A percentile compares a stretch with the other conserved stretches of the same genome.
These are phyloP conservation scores for Grosmannia huntii DNA, from an alignment of 2,329 filamentous ascomycete species.

Conservation along the genomic window DNA sequence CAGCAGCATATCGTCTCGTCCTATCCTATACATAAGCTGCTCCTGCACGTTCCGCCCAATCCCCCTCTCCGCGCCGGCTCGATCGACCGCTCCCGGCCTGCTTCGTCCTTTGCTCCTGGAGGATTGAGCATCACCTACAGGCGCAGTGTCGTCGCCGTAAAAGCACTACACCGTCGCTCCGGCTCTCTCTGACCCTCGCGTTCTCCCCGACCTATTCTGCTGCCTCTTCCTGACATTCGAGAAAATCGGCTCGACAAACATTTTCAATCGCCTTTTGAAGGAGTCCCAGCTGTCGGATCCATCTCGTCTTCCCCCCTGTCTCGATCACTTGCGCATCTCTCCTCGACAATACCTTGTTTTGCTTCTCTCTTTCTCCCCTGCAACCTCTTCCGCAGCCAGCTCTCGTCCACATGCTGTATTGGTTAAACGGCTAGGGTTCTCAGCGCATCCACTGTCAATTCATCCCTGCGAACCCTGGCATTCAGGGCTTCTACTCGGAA, in stretches of 20 bases:
- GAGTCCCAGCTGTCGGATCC: neutral
- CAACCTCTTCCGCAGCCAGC: neutral
- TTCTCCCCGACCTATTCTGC: too few relatives aligned
- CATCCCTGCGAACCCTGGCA: neutral
- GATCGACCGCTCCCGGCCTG: too few relatives aligned
- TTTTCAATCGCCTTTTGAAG: neutral
- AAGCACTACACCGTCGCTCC: too few relatives aligned
- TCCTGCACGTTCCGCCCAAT: too few relatives aligned
- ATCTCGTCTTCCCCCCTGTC: neutral
- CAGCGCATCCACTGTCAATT: neutral
- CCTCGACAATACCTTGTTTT: neutral
- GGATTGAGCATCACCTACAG: too few relatives aligned
- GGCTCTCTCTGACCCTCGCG: too few relatives aligned
- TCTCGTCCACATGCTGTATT: neutral
- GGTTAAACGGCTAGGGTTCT: neutral
- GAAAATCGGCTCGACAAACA: too few relatives aligned
- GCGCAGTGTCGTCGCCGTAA: too few relatives aligned
- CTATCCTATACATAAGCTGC: neutral
- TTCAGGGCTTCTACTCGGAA: neutral
- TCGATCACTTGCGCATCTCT: too few relatives aligned
- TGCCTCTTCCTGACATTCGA: too few relatives aligned
- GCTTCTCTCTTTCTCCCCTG: neutral
- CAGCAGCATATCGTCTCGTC: neutral
- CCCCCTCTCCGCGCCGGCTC: too few relatives aligned
- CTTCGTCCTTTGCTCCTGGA: too few relatives aligned